phyloP scores from a whole-genome alignment of 495 filamentous ascomycete genomes.

The Penicillium coffeae region DNA sequence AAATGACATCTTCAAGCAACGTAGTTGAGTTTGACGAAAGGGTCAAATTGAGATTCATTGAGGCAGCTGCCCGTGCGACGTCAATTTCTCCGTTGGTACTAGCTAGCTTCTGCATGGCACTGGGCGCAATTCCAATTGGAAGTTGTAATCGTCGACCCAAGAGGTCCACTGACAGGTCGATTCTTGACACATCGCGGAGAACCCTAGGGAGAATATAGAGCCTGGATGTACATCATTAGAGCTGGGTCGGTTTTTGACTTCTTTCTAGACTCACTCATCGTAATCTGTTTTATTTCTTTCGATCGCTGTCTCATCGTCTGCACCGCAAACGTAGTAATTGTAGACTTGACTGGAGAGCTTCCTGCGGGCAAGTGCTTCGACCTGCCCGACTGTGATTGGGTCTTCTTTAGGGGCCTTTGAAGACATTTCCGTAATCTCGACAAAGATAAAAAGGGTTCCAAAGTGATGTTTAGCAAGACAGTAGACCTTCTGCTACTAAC shows the following conservation, averaged over 20 bases:
- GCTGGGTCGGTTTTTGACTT: background rate
- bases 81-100: slow-evolving; percentile 76
- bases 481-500: too few species aligned
- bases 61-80: slow-evolving; percentile 67
- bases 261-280: background rate
- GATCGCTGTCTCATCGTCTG: slow-evolving; percentile 2
- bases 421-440: too few species aligned
- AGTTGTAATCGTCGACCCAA: slow-evolving; percentile 48
- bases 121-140: slow-evolving; percentile 84
- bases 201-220: slow-evolving; percentile 34
- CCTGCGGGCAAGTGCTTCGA: slow-evolving; percentile 2
- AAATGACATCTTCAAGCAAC: slow-evolving; percentile 42
- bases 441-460: too few species aligned
- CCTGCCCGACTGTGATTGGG: background rate
- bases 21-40: slow-evolving; percentile 48
- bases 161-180: slow-evolving; percentile 40
- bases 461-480: too few species aligned
- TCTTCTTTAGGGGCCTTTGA: background rate
- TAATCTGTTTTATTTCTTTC: slow-evolving; percentile 5
- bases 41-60: slow-evolving; percentile 59
- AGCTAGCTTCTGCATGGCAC: slow-evolving; percentile 76
- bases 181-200: slow-evolving; percentile 43
- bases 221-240: background rate
- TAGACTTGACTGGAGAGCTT: slow-evolving; percentile 4
- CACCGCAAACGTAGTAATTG: slow-evolving; percentile 5